Evolutionary conservation across 164 flowering plant genomes (phyloP).

Genomic region (Annona cherimola): DNA sequence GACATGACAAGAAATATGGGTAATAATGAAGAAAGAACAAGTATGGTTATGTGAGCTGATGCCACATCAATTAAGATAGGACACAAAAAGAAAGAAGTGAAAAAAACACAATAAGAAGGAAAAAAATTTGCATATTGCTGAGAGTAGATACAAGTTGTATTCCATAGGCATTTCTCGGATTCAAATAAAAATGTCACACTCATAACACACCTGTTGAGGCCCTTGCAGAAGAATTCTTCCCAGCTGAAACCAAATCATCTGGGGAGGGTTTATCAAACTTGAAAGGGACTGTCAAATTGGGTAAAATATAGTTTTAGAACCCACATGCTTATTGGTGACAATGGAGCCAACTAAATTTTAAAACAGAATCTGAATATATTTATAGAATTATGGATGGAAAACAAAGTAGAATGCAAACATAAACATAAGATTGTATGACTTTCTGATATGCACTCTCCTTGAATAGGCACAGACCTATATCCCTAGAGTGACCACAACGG

Average conservation of each 20-base stretch:
- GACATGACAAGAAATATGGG: too few relatives aligned
- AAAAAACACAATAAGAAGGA: too few relatives aligned
- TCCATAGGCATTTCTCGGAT: not conserved
- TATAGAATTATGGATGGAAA: not conserved
- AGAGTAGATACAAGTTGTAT: not conserved
- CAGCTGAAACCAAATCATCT: conserved; percentile 63
- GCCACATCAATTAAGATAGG: too few relatives aligned
- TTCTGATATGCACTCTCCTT: not conserved
- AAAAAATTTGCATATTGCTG: too few relatives aligned
- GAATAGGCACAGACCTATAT: conserved; percentile 57
- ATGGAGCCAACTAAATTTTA: not conserved
- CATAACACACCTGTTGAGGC: conserved; percentile 39
- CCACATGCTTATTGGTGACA: not conserved
- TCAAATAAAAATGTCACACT: not conserved
- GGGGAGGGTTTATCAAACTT: conserved; percentile 75
- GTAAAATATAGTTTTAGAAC: conserved; percentile 3
- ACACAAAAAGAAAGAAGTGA: too few relatives aligned
- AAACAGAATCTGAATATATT: not conserved
- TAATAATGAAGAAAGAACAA: too few relatives aligned
- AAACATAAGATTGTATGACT: not conserved
- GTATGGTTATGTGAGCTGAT: too few relatives aligned
- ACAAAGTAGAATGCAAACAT: not conserved
- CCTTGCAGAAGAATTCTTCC: conserved; percentile 39
- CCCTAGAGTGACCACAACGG: conserved; percentile 22
- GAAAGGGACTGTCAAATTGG: conserved; percentile 52